Evolutionary conservation across 2,329 filamentous ascomycete genomes (phyloP), one percentile per base, ranked within the genome.

Genomic region (Fusarium incarnatum): DNA sequence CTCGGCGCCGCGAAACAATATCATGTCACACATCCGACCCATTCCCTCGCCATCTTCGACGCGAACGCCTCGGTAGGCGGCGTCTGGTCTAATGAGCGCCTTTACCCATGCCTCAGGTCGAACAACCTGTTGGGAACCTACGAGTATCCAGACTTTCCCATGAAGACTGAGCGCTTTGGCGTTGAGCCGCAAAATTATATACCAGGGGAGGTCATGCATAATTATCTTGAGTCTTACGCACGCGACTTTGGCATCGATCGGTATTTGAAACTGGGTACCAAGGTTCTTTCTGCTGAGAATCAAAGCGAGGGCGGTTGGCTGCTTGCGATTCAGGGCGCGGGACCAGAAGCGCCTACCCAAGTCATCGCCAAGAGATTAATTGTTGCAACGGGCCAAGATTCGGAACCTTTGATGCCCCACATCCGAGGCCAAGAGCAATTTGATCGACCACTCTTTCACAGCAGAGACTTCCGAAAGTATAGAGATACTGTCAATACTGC

Each of bases 131-230:
- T 58, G 3, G 68, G 63, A 2, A 58, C 58, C 12, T 64, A 89
- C 67, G 89, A 91, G 72, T 90, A 84, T 69, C 84, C 84, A 8
- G 89, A 91, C 64, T 89, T 89, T 58, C 87, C 88, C 4, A 88
- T 91, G 87, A 75, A 80, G 11, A 25, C 45, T 4, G 77, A 78
- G 22, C 79, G 80, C 3, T 87, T 84, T 65, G 79, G 77, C 2
- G 73, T 83, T 13, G 70, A 75, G 23, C 60, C 70, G 4, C 64
- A 64, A 8, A 23, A 74, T 12, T 79, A 83, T 57, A 80, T 83
- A n/a, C 79, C 81, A 0, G 81, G 76, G 0, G 64, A 73, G 10
- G 71, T 76, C 23, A 55, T 83, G 28, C 76, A 82, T 42, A 62
- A 69, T 4, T 82, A 83, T 60, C 74, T 83, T 6, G 77, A 75